phyloP scores from a whole-genome alignment of 345 rosid species.

The Salix brachista region DNA sequence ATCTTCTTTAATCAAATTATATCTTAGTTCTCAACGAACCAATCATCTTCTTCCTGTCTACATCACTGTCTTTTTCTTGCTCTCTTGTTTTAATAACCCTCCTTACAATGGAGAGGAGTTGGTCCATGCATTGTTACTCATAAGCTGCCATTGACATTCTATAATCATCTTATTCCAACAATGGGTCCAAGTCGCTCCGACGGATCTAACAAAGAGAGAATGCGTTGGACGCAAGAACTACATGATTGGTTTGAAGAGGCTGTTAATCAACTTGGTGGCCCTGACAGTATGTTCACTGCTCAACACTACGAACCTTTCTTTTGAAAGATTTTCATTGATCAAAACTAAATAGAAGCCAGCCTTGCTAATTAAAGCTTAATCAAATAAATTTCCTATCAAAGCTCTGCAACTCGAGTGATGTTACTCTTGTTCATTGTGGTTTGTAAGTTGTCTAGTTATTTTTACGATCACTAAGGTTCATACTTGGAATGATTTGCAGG shows the following conservation, averaged over 20 bases:
- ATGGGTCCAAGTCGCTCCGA: conserved; percentile 36
- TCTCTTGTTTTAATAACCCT: conserved; percentile 15
- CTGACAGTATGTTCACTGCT: conserved; percentile 41
- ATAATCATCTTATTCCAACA: background rate
- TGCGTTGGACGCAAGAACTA: conserved; percentile 47
- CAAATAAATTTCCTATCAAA: background rate
- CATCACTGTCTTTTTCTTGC: conserved; percentile 7
- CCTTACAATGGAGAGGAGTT: background rate
- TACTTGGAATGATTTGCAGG: conserved; percentile 25
- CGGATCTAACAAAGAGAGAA: conserved; percentile 42
- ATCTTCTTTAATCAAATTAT: conserved; percentile 9
- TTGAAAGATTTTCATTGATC: background rate
- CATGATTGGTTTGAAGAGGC: conserved; percentile 47
- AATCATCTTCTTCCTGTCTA: background rate
- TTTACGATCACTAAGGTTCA: background rate
- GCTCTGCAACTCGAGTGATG: background rate
- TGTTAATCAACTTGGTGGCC: conserved; percentile 51
- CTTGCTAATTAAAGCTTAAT: background rate
- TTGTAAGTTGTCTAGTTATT: background rate
- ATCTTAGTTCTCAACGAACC: conserved; percentile 28
- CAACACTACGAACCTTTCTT: no score
- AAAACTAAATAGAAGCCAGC: background rate
- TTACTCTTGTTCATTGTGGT: background rate
- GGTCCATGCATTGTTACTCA: background rate
- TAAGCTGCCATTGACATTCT: background rate